Evolutionary conservation across 805 yeast species (phyloP), one percentile per base, ranked within the genome.

Genomic region (Candida jianshihensis): DNA sequence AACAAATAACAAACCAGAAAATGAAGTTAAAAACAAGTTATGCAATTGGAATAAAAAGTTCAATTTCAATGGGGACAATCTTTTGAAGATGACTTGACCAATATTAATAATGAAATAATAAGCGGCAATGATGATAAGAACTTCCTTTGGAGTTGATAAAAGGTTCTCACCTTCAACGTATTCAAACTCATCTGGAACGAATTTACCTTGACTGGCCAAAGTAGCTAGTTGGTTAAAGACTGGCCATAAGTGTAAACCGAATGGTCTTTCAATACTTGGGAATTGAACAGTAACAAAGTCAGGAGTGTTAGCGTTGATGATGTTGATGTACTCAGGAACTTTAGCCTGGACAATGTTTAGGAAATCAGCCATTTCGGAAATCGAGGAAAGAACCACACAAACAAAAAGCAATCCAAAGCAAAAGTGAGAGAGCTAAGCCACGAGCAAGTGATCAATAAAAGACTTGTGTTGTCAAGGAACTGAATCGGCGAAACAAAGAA

Each of bases 91-190:
- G 36, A 62, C 66, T 53, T 88, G 80, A 38, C 96, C 97, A 43
- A 96, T 94, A 56, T 88, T 87, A 43, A 89, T 82, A 33, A 84
- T 71, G 30, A 76, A 57, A 56, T 90, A 89, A 68, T 89, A 89
- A n/a, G 71, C 54, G 20, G 70, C 64, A 46, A 88, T 81, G 36
- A 74, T 76, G 9, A 60, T 57, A 25, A 70, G 54, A 11, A 81
- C 89, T 39, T 74, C 78, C 39, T 63, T 65, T 33, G 78, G 72
- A 46, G 77, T 76, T 37, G 83, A 83, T 51, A 87, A 58, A 38
- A 85, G 81, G 1, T 89, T 75, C 44, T 73, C 55, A 51, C 78
- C 76, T 49, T 77, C 73, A 33, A 73, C 61, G 56, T 84, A 89
- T 51, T 70, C 63, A 57, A 89, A 89, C 34, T 78, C 70, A 28